Evolutionary conservation across 805 yeast species (phyloP).

Genomic region (Saturnispora diversa): DNA sequence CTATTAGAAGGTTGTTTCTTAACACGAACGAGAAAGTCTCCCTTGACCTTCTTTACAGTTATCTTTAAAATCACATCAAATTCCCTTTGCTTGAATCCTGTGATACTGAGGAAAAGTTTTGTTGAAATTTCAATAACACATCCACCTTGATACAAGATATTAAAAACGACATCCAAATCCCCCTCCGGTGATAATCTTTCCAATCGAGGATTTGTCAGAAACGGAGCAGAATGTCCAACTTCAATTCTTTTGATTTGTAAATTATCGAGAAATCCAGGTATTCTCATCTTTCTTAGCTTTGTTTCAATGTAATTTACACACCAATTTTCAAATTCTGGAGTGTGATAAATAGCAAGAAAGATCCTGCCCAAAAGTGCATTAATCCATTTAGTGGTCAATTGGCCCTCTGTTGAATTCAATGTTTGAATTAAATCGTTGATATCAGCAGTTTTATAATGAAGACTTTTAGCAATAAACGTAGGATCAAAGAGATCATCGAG

Average conservation of each 20-base stretch:
- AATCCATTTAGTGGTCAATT: constrained; percentile 79
- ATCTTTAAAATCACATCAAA: constrained; percentile 68
- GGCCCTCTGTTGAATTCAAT: constrained; percentile 75
- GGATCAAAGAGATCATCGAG: constrained; percentile 34
- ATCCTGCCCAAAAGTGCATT: constrained; percentile 82
- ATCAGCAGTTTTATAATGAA: constrained; percentile 63
- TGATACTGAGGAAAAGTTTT: constrained; percentile 60
- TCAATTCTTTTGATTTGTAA: constrained; percentile 63
- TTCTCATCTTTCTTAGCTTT: constrained; percentile 70
- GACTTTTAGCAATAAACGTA: constrained; percentile 56
- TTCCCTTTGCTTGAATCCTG: constrained; percentile 63
- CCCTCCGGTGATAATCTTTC: constrained; percentile 76
- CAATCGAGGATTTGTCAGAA: constrained; percentile 63
- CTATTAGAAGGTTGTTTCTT: constrained; percentile 91
- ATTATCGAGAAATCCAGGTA: constrained; percentile 83
- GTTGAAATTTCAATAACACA: constrained; percentile 72
- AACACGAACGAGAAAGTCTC: constrained; percentile 58
- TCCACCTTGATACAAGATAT: constrained; percentile 68
- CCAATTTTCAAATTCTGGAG: constrained; percentile 53
- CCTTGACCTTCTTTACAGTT: constrained; percentile 59
- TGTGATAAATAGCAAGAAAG: constrained; percentile 67
- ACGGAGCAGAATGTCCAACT: constrained; percentile 77
- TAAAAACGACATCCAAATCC: constrained; percentile 49
- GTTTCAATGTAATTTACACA: constrained; percentile 54
- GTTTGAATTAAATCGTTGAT: constrained; percentile 68